Percentiles rank a stretch among this genome's conserved stretches.
Conservation (phyloP, 2,329 filamentous ascomycete genomes). For the Pseudogymnoascus sp. region DNA sequence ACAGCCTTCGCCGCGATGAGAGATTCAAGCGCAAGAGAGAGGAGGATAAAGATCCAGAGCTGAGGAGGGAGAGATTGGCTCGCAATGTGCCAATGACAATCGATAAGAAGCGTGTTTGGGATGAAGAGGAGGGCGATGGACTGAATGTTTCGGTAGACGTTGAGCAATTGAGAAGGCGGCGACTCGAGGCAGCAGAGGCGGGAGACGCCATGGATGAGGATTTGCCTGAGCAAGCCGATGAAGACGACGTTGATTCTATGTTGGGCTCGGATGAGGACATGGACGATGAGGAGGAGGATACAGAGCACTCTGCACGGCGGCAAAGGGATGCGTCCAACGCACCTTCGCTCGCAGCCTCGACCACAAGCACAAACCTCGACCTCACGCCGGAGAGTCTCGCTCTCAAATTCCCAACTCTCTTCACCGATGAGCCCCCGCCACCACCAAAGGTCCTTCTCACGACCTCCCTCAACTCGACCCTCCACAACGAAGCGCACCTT, state of each 20-base stretch:
- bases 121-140: slow-evolving; percentile 61
- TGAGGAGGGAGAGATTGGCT: slow-evolving; percentile 65
- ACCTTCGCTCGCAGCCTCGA: slow-evolving; percentile 47
- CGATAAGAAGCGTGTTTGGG: slow-evolving; percentile 86
- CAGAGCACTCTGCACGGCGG: slow-evolving; percentile 27
- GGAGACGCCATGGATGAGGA: slow-evolving; percentile 37
- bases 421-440: slow-evolving; percentile 50
- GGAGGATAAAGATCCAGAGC: slow-evolving; percentile 72
- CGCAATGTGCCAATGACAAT: slow-evolving; percentile 75
- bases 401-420: slow-evolving; percentile 56
- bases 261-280: slow-evolving; percentile 49
- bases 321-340: slow-evolving; percentile 31
- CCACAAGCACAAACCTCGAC: slow-evolving; percentile 57
- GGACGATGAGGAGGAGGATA: slow-evolving; percentile 33
- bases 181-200: slow-evolving; percentile 43
- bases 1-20: slow-evolving; percentile 67
- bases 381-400: slow-evolving; percentile 53
- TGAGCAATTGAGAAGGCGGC: slow-evolving; percentile 50
- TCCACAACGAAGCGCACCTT: slow-evolving; percentile 74
- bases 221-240: slow-evolving; percentile 40
- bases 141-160: slow-evolving; percentile 49
- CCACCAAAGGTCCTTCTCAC: slow-evolving; percentile 85
- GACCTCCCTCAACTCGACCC: slow-evolving; percentile 78
- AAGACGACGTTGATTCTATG: slow-evolving; percentile 71
- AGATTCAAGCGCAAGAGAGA: slow-evolving; percentile 75